Evolutionary conservation across 2,329 filamentous ascomycete genomes (phyloP), one percentile per base, ranked within the genome.

Genomic region (Xylaria hypoxylon): DNA sequence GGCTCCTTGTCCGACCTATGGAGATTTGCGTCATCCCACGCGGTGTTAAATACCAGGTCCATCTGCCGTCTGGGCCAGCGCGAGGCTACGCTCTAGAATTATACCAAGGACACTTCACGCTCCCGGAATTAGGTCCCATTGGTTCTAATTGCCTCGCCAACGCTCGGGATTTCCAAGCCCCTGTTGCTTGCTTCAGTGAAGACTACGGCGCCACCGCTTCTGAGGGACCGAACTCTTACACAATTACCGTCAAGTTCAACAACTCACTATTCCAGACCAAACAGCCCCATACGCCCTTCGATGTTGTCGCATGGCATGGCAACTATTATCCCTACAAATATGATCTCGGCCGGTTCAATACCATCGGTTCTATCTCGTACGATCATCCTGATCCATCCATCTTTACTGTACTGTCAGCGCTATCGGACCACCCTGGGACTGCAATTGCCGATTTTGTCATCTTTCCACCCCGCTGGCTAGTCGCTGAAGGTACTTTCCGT

Each of bases 251-350:
- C 71, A 90, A 90, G 73, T 89, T 89, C 72, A 86, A 86, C 69
- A 87, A 89, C 69, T 83, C 84, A 48, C 83, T 91, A 52, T 91
- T 90, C 77, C 80, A 81, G 17, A 86, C 87, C 26, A 83, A 79
- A 51, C 89, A 91, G 76, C 78, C 83, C 6, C 89, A 91, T 74
- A 88, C 86, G 0, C 89, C 89, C 0, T 92, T 90, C 72, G 89
- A 92, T 70, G 84, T 91, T 3, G 89, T 91, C 13, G 88, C 87
- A n/a, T 91, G 89, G 89, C 89, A 91, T 72, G 89, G 89, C 19
- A 89, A 86, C 66, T 92, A 91, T 77, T 88, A 88, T 68, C 89
- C 89, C 0, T 91, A 88, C 80, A 92, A 91, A 76, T 92, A 92
- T 76, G 89, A 91, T 70, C 81, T 92, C 0, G 88, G 87, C 45